These are phyloP conservation scores for Aureobasidium subglaciale DNA, from an alignment of 2,329 filamentous ascomycete species.

Conservation along the genomic window DNA sequence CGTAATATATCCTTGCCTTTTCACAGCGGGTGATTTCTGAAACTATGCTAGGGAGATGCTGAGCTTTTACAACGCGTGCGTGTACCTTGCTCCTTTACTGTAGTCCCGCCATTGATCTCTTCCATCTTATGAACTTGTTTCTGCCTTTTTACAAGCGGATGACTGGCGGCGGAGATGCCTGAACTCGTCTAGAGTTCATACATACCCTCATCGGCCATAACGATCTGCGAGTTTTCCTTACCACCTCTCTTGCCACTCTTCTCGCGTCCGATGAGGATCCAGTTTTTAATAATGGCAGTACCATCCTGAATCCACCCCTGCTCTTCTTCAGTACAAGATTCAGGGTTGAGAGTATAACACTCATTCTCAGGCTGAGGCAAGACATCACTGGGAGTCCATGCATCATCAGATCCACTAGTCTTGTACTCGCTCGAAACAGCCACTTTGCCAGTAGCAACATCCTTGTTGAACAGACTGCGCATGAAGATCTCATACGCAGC, in stretches of 20 bases:
- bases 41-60: no score
- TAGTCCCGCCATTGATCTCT: no score
- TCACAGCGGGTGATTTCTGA: no score
- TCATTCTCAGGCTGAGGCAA: constrained; percentile 22
- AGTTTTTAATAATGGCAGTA: constrained; percentile 26
- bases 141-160: no score
- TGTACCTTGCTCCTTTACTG: no score
- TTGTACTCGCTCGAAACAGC: constrained; percentile 20
- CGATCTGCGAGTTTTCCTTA: background rate
- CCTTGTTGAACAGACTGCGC: constrained; percentile 27
- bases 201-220: background rate
- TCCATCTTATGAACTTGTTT: no score
- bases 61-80: no score
- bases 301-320: constrained; percentile 24
- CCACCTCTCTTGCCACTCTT: background rate
- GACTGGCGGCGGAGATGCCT: no score
- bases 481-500: constrained; percentile 33
- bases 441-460: constrained; percentile 30
- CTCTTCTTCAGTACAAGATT: constrained; percentile 25
- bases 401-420: constrained; percentile 23
- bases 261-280: constrained; percentile 23
- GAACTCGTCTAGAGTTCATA: constrained; percentile 3
- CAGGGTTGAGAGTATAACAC: constrained; percentile 23
- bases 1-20: no score
- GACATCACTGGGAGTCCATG: constrained; percentile 28